Conservation (phyloP, 2,329 filamentous ascomycete species). For the Penicillium sp. region DNA sequence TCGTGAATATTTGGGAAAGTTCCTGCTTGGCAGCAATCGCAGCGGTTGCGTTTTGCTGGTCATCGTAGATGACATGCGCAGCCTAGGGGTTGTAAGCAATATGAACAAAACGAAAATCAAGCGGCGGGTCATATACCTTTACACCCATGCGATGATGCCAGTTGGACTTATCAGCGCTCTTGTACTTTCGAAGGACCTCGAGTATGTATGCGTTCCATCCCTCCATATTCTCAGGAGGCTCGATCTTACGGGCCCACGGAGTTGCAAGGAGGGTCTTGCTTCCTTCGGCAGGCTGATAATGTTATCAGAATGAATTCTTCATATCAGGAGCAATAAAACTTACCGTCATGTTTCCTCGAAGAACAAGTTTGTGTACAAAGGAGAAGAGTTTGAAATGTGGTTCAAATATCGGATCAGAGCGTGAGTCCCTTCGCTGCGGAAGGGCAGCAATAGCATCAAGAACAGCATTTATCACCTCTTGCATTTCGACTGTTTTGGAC, state of each 20-base stretch:
- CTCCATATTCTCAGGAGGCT: conserved; percentile 50
- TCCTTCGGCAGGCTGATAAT: conserved; percentile 46
- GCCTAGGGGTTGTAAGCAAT: conserved; percentile 45
- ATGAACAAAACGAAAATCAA: conserved; percentile 16
- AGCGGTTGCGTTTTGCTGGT: conserved; percentile 51
- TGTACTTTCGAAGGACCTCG: conserved; percentile 57
- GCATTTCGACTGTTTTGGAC: conserved; percentile 36
- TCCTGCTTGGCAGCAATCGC: conserved; percentile 69
- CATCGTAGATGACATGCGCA: conserved; percentile 62
- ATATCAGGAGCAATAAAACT: conserved; percentile 25
- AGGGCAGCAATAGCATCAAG: conserved; percentile 61
- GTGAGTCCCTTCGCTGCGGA: conserved; percentile 60
- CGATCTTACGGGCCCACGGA: conserved; percentile 55
- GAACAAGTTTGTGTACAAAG: conserved; percentile 77
- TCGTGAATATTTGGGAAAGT: conserved; percentile 84
- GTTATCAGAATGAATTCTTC: conserved; percentile 27
- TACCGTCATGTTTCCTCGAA: conserved; percentile 47
- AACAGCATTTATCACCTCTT: conserved; percentile 58
- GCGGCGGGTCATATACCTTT: conserved; percentile 53
- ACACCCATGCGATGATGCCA: conserved; percentile 93
- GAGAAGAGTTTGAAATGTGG: conserved; percentile 91
- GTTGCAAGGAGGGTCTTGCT: conserved; percentile 54
- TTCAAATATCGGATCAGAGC: conserved; percentile 75
- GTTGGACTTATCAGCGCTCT: conserved; percentile 79
- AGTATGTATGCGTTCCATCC: conserved; percentile 63